These are phyloP conservation scores for Scutellospora calospora DNA, from an alignment of 371 early-diverging fungal genomes.

Conservation along the genomic window DNA sequence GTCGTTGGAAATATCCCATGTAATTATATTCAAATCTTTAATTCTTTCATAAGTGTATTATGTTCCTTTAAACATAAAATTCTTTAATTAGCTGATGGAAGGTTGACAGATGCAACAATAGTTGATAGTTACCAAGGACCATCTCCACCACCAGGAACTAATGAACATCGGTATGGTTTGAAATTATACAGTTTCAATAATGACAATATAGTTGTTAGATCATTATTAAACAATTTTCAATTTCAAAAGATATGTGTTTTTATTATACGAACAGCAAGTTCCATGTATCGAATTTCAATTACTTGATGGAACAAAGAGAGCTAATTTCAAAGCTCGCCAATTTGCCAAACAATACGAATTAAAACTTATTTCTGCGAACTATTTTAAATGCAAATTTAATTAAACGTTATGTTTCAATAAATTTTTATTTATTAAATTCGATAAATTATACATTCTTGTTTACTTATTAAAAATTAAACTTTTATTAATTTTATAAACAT, in stretches of 20 bases:
- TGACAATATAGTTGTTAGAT: too few species aligned
- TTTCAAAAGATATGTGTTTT: slow-evolving; percentile 47
- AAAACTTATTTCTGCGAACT: slow-evolving; percentile 64
- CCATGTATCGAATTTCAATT: slow-evolving; percentile 46
- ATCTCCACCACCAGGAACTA: slow-evolving; percentile 63
- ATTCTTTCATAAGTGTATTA: neutral
- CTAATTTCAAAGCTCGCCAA: slow-evolving; percentile 55
- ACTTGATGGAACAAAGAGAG: slow-evolving; percentile 36
- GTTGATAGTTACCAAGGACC: slow-evolving; percentile 66
- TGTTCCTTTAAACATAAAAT: neutral
- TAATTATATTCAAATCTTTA: slow-evolving; percentile 1
- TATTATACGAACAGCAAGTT: slow-evolving; percentile 64
- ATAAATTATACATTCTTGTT: too few species aligned
- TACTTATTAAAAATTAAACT: too few species aligned
- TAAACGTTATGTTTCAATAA: too few species aligned
- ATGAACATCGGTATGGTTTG: slow-evolving; percentile 66
- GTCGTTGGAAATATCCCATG: slow-evolving; percentile 64
- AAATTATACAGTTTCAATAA: too few species aligned
- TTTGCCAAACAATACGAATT: slow-evolving; percentile 60
- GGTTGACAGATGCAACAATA: slow-evolving; percentile 51
- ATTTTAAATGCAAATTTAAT: slow-evolving; percentile 58
- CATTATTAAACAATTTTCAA: too few species aligned
- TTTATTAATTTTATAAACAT: too few species aligned
- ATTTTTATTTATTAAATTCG: too few species aligned
- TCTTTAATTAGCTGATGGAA: slow-evolving; percentile 36